A percentile compares a stretch with the other conserved stretches of the same genome.
Evolutionary conservation across 176 grass and related monocot species (phyloP).

Genomic region (Typha latifolia): DNA sequence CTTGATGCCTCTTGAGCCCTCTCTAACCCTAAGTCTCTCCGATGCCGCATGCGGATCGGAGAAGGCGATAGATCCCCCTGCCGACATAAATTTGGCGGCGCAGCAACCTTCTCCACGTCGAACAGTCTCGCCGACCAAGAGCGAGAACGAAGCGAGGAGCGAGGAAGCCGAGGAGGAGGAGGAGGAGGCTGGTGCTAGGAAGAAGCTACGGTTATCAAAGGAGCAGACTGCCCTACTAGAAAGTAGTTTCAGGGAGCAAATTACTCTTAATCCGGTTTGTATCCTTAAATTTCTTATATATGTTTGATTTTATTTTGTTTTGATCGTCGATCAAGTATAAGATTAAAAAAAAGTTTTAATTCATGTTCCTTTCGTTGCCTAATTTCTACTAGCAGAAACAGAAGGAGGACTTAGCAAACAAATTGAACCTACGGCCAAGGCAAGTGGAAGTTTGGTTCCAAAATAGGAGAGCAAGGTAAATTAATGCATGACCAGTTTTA

Average conservation of each 20-base stretch:
- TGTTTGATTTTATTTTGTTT: not conserved
- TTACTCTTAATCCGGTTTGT: constrained; percentile 48
- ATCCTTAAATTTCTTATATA: not conserved
- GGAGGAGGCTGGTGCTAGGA: constrained; percentile 43
- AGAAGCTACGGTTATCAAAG: constrained; percentile 61
- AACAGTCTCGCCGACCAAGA: constrained; percentile 10
- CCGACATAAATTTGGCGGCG: not conserved
- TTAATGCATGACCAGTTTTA: not conserved
- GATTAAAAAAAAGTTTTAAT: not conserved
- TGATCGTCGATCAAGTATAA: not conserved
- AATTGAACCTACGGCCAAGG: constrained; percentile 21
- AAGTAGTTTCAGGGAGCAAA: constrained; percentile 63
- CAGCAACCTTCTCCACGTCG: not conserved
- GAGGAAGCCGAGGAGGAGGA: constrained; percentile 47
- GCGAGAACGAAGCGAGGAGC: constrained; percentile 17
- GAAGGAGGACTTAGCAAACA: constrained; percentile 16
- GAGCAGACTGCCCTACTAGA: constrained; percentile 56
- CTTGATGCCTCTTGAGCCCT: not conserved
- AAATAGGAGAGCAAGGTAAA: constrained; percentile 26
- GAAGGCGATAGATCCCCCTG: not conserved
- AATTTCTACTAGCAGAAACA: constrained; percentile 10
- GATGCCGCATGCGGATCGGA: not conserved
- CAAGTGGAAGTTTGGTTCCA: constrained; percentile 29
- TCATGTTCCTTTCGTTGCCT: not conserved
- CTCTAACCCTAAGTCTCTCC: constrained; percentile 5